Conservation (phyloP, 2,329 filamentous ascomycete genomes). For the Rhinocladiella similis region DNA sequence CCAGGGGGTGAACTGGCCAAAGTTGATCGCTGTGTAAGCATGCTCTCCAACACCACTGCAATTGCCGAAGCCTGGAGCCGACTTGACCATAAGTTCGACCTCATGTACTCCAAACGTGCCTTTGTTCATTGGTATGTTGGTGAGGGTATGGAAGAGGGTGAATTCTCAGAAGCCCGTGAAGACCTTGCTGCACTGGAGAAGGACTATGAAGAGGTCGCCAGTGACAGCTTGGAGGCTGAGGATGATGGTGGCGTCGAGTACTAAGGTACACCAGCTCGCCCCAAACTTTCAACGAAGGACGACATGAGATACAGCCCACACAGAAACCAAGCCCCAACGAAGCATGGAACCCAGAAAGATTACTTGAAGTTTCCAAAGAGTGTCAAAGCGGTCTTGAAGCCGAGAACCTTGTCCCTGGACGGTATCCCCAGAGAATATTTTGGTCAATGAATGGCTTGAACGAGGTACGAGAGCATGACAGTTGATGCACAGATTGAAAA, state of each 20-base stretch:
- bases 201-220: conserved; percentile 83
- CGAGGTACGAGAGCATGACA: conserved; percentile 13
- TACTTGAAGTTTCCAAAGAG: background rate
- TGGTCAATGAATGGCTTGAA: conserved; percentile 1
- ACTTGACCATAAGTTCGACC: conserved; percentile 67
- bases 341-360: background rate
- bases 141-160: conserved; percentile 89
- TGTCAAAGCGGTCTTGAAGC: background rate
- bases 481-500: conserved; percentile 16
- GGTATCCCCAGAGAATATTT: background rate
- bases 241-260: conserved; percentile 40
- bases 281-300: background rate
- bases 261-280: conserved; percentile 1
- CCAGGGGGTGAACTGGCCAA: conserved; percentile 55
- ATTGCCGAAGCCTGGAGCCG: conserved; percentile 66
- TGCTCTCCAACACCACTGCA: conserved; percentile 68
- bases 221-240: conserved; percentile 63
- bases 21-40: conserved; percentile 58
- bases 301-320: background rate
- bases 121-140: conserved; percentile 78
- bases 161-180: conserved; percentile 85
- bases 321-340: too few relatives aligned
- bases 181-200: conserved; percentile 82
- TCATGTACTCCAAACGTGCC: conserved; percentile 69
- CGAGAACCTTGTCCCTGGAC: background rate